Percentiles rank a stretch among this genome's conserved stretches.
Evolutionary conservation across 2,329 filamentous ascomycete genomes (phyloP).

Genomic region (Talaromyces rugulosus): DNA sequence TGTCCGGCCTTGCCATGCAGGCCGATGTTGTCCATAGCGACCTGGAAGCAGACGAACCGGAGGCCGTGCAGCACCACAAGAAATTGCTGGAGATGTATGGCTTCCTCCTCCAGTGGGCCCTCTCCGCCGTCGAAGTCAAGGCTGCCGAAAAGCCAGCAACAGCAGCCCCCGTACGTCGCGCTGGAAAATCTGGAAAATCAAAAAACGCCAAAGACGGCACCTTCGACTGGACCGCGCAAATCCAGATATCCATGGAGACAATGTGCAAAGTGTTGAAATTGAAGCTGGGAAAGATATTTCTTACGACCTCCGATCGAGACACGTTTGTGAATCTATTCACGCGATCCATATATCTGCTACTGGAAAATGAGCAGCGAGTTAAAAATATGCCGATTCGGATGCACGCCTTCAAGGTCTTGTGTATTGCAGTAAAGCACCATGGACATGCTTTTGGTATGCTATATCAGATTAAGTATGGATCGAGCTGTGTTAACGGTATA

Average conservation of each 20-base stretch:
- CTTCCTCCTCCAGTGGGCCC: constrained; percentile 91
- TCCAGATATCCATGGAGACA: constrained; percentile 81
- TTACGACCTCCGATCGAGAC: constrained; percentile 93
- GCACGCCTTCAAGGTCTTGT: constrained; percentile 96
- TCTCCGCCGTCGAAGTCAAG: constrained; percentile 90
- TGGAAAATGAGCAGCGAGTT: constrained; percentile 89
- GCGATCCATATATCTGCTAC: constrained; percentile 83
- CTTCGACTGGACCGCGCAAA: constrained; percentile 86
- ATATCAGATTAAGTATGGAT: background rate
- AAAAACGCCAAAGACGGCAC: constrained; percentile 65
- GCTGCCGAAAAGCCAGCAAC: constrained; percentile 81
- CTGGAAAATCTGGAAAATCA: constrained; percentile 70
- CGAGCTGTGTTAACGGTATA: constrained; percentile 17
- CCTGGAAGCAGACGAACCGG: constrained; percentile 87
- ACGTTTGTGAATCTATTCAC: constrained; percentile 92
- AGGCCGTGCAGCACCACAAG: constrained; percentile 81
- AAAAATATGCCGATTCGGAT: constrained; percentile 88
- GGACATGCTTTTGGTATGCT: constrained; percentile 70
- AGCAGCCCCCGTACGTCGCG: constrained; percentile 65
- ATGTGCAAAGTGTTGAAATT: constrained; percentile 96
- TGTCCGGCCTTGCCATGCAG: constrained; percentile 79
- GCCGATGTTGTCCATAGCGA: constrained; percentile 81
- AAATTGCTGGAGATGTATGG: constrained; percentile 88
- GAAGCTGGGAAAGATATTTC: constrained; percentile 86
- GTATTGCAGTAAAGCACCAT: constrained; percentile 95